Percentiles rank a stretch among this genome's conserved stretches.
Evolutionary conservation across 805 yeast genomes (phyloP).

Genomic region (Saturnispora quitensis): DNA sequence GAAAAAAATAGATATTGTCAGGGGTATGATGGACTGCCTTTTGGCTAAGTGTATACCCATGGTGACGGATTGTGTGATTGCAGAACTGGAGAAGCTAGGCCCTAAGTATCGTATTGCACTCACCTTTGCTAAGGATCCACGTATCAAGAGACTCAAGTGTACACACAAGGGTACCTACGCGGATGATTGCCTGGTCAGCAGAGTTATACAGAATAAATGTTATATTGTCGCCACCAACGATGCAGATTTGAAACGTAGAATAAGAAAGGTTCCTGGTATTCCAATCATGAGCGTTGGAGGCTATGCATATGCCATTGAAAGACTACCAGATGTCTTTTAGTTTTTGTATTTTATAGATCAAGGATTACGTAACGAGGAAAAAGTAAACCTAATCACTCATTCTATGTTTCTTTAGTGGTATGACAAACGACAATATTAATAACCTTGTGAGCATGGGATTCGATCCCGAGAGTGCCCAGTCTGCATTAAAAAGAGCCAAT

Average conservation of each 20-base stretch:
- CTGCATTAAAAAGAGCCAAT: constrained; percentile 26
- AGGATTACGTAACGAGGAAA: constrained; percentile 2
- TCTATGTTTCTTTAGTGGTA: constrained; percentile 6
- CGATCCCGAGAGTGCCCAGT: constrained; percentile 18
- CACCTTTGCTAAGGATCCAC: constrained; percentile 85
- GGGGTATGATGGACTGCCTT: constrained; percentile 94
- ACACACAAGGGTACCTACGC: constrained; percentile 96
- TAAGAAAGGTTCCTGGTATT: constrained; percentile 94
- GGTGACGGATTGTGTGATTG: constrained; percentile 96
- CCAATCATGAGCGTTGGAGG: constrained; percentile 96
- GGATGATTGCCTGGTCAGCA: constrained; percentile 89
- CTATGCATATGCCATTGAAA: constrained; percentile 84
- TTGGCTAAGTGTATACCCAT: constrained; percentile 94
- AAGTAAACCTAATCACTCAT: background rate
- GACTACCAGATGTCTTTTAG: constrained; percentile 88
- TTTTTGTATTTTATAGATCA: background rate
- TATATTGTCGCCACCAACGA: constrained; percentile 96
- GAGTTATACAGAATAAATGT: constrained; percentile 94
- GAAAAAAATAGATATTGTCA: constrained; percentile 87
- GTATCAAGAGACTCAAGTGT: constrained; percentile 79
- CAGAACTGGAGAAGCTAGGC: constrained; percentile 93
- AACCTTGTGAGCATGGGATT: constrained; percentile 23
- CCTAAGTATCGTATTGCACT: constrained; percentile 91
- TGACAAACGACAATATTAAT: constrained; percentile 18
- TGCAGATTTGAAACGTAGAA: constrained; percentile 89